Conservation (phyloP, 345 rosid genomes). For the Fremontodendron californicum region DNA sequence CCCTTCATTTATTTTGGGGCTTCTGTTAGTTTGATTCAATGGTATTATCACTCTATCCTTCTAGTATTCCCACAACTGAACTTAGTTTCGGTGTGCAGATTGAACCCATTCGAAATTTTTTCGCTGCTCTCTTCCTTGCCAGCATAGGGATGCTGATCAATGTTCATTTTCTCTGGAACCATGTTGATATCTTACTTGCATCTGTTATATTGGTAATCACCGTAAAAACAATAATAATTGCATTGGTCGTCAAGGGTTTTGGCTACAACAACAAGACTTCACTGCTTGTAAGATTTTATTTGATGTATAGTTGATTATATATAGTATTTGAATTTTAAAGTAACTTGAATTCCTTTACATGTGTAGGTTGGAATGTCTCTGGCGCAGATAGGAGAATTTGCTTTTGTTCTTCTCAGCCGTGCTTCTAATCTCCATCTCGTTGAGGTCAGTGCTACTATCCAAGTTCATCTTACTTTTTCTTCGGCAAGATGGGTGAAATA, state of each 20-base stretch:
- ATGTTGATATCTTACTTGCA: constrained; percentile 67
- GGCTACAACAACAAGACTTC: constrained; percentile 71
- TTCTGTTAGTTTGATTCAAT: background rate
- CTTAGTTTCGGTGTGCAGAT: constrained; percentile 28
- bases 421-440: constrained; percentile 94
- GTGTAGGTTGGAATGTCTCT: constrained; percentile 78
- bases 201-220: constrained; percentile 61
- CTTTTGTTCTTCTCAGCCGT: constrained; percentile 94
- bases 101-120: constrained; percentile 75
- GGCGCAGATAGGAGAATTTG: constrained; percentile 97
- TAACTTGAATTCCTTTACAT: background rate
- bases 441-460: constrained; percentile 51
- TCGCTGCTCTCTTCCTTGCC: constrained; percentile 76
- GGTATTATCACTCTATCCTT: background rate
- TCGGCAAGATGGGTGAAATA: background rate
- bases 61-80: background rate
- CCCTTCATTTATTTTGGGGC: background rate
- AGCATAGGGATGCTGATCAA: constrained; percentile 78
- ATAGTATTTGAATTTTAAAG: background rate
- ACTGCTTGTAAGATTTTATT: constrained; percentile 50
- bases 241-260: constrained; percentile 61
- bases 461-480: constrained; percentile 13
- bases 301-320: background rate
- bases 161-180: constrained; percentile 74
- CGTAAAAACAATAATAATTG: constrained; percentile 51